Percentiles rank a stretch among this genome's conserved stretches.
Evolutionary conservation across 2,329 filamentous ascomycete genomes (phyloP).

Genomic region (Xylariaceae sp.): DNA sequence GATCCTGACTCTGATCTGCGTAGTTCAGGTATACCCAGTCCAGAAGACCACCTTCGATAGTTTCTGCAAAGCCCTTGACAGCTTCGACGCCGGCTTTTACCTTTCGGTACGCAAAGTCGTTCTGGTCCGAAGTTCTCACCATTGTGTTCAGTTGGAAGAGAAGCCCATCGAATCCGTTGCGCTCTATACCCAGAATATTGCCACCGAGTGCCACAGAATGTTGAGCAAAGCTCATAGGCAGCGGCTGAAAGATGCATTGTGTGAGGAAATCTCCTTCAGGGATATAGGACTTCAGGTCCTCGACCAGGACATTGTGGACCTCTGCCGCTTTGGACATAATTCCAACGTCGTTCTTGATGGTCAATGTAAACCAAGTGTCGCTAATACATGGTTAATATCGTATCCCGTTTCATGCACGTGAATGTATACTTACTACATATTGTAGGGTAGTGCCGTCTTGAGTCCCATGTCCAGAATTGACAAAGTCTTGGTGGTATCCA

Average conservation of each 20-base stretch:
- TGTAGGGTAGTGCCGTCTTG: too few relatives aligned
- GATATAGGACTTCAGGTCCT: conserved; percentile 4
- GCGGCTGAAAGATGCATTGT: conserved; percentile 18
- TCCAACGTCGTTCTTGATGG: conserved; percentile 17
- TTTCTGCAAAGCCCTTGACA: conserved; percentile 17
- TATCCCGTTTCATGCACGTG: too few relatives aligned
- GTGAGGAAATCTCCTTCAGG: conserved; percentile 17
- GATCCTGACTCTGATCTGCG: conserved; percentile 24
- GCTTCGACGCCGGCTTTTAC: not conserved
- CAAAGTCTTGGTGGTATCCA: too few relatives aligned
- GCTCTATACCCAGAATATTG: conserved; percentile 11
- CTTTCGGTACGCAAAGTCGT: not conserved
- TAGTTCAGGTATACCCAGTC: conserved; percentile 32
- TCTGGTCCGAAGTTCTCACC: conserved; percentile 6
- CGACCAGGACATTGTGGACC: conserved; percentile 7
- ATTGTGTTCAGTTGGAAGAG: conserved; percentile 3
- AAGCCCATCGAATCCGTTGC: conserved; percentile 1
- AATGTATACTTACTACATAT: too few relatives aligned
- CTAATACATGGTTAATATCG: too few relatives aligned
- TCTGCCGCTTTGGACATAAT: conserved; percentile 14
- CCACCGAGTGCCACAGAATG: not conserved
- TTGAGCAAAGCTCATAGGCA: conserved; percentile 1
- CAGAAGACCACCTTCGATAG: conserved; percentile 1
- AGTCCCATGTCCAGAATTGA: too few relatives aligned
- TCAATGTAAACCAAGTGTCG: conserved; percentile 16